Base-by-base conservation (phyloP, 306 rosid genomes). In the Inga laurina region DNA sequence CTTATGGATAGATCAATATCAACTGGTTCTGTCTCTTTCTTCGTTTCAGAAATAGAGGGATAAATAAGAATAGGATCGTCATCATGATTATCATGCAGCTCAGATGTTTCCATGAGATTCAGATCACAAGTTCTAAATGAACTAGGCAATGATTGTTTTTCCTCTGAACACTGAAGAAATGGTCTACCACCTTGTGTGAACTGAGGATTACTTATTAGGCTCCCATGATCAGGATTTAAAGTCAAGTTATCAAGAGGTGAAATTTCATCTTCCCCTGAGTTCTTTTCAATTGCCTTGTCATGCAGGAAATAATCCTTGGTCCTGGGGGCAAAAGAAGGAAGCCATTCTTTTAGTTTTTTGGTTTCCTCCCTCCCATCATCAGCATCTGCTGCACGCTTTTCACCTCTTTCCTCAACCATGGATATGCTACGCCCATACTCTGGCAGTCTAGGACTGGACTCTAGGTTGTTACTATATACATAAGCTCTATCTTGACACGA, bases 91-190 rank as follows among this genome's bases (percentile, higher is more conserved):
- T 95, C 98, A 82, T 89, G 97, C 34, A 89, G 82, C 77, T 95
- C 98, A 79, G 92, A 83, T 62, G 91, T 90, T 83, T 88, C 96
- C 82, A 92, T 93, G 83, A 95, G 97, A 90, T 95, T 93, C 70
- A 95, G 98, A 90, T 95, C 99, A 80, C 98, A 94, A 66, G 94
- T 94, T 89, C 94, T 94, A 87, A 91, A 95, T 15, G 99, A 92
- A 88, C 87, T 82, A 0, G 92, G 88, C 87, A 90, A 89, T 6
- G 83, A 83, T 83, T 91, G 94, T 78, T 90, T 95, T 83, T 90
- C 92, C 81, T 88, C 94, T 67, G 93, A 85, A 85, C 87, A 91
- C 57, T 77, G 87, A 12, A 90, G 84, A 83, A 88, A 88, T 10
- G 85, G 72, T 69, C 88, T 90, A 81, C 80, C 89, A 34, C 78